Percentiles rank a stretch among this genome's conserved stretches.
Conservation (phyloP, 352 stramenopile species). For the Pythium dissimile region DNA sequence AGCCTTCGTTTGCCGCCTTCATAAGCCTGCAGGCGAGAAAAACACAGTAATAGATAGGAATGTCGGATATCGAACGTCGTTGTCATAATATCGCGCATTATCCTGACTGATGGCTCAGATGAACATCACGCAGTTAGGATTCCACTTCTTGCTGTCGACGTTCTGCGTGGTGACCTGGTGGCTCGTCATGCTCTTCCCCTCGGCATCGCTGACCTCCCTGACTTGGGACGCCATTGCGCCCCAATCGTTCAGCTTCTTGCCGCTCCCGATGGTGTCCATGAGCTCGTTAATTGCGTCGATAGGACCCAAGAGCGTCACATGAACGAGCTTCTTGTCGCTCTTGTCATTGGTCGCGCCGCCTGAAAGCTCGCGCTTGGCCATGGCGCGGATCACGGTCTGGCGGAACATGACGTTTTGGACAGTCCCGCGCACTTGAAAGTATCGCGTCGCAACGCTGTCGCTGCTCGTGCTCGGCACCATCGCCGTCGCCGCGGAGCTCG, state of each 20-base stretch:
- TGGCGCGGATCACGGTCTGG: conserved; percentile 73
- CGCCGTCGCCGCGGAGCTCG: not conserved
- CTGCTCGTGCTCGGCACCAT: not conserved
- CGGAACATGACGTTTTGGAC: conserved; percentile 85
- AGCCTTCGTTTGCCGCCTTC: too few relatives aligned
- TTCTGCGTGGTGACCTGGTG: conserved; percentile 75
- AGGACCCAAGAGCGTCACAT: conserved; percentile 55
- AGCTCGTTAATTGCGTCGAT: conserved; percentile 39
- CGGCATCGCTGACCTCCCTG: conserved; percentile 36
- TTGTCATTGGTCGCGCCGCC: conserved; percentile 71
- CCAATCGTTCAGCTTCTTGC: conserved; percentile 66
- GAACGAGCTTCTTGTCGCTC: conserved; percentile 50
- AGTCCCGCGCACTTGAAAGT: conserved; percentile 60
- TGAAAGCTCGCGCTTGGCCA: conserved; percentile 55
- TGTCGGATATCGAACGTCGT: too few relatives aligned
- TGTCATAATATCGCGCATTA: too few relatives aligned
- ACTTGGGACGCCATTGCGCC: conserved; percentile 42
- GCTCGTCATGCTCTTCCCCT: conserved; percentile 31
- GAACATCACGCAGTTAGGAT: conserved; percentile 74
- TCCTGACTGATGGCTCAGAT: conserved; percentile 39
- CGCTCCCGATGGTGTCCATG: conserved; percentile 38
- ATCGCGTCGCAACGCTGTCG: conserved; percentile 17
- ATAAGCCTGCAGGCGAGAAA: too few relatives aligned
- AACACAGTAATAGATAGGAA: too few relatives aligned
- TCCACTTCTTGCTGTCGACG: conserved; percentile 62